Percentiles rank a stretch among this genome's conserved stretches.
Evolutionary conservation across 2,329 filamentous ascomycete species (phyloP).

Genomic region (Aotearoamyces nothofagi): DNA sequence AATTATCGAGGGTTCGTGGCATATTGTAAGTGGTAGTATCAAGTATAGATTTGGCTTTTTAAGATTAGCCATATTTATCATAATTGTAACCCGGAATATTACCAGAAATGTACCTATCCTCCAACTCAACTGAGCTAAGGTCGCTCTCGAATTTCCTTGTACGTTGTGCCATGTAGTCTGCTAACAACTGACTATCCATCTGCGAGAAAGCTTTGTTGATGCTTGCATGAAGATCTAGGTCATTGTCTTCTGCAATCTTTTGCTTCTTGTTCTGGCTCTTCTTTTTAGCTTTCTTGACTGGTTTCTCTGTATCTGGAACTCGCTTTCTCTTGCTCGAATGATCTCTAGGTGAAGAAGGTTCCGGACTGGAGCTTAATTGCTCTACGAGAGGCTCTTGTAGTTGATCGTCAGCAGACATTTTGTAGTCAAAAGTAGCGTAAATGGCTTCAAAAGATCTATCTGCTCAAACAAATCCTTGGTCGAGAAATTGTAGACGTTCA

Average conservation of each 20-base stretch:
- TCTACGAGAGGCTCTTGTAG: constrained; percentile 18
- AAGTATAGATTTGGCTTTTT: no score
- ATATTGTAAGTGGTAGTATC: constrained; percentile 57
- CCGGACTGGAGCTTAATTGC: constrained; percentile 9
- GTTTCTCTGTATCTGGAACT: constrained; percentile 9
- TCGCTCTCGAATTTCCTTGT: constrained; percentile 66
- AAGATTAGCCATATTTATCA: no score
- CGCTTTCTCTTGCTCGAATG: constrained; percentile 18
- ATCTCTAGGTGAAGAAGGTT: constrained; percentile 4
- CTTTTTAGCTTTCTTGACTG: no score
- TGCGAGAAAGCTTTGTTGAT: constrained; percentile 68
- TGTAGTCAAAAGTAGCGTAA: no score
- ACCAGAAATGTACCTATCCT: constrained; percentile 71
- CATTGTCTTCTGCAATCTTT: constrained; percentile 37
- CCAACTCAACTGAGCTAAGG: constrained; percentile 68
- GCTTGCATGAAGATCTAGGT: constrained; percentile 52
- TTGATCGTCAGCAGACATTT: constrained; percentile 13
- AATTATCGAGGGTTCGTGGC: constrained; percentile 50
- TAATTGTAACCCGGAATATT: constrained; percentile 18
- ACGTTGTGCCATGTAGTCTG: constrained; percentile 73
- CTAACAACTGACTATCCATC: constrained; percentile 71
- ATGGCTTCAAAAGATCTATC: no score
- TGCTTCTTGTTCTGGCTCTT: constrained; percentile 42
- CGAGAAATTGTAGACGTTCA: no score
- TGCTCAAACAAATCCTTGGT: no score